Percentiles rank a stretch among this genome's conserved stretches.
Evolutionary conservation across 73 alveolate species (phyloP).

Genomic region (Breviolum minutum): DNA sequence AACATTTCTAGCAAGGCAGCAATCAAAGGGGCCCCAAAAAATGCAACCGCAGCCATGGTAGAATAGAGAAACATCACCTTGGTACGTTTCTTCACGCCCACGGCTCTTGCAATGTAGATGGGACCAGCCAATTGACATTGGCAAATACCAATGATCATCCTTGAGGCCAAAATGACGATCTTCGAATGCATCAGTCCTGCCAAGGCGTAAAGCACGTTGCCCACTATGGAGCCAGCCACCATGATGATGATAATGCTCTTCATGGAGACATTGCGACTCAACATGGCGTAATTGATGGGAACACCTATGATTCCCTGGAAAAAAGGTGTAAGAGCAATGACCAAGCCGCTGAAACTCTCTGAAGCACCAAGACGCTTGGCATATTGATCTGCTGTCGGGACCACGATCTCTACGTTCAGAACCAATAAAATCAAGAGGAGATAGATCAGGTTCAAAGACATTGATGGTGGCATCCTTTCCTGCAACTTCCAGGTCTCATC

Average conservation of each 20-base stretch:
- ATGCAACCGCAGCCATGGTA: not conserved
- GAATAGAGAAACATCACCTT: constrained; percentile 40
- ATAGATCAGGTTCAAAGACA: not conserved
- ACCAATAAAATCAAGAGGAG: not conserved
- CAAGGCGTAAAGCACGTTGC: not conserved
- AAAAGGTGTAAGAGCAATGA: constrained; percentile 45
- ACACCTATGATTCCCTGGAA: constrained; percentile 1
- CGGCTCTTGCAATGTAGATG: constrained; percentile 51
- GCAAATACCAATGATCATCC: constrained; percentile 9
- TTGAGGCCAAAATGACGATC: not conserved
- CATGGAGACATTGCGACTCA: not conserved
- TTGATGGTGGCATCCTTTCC: not conserved
- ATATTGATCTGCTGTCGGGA: no score
- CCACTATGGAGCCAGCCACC: constrained; percentile 27
- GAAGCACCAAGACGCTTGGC: constrained; percentile 3
- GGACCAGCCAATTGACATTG: constrained; percentile 34
- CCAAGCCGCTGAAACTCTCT: constrained; percentile 39
- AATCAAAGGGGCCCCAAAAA: not conserved
- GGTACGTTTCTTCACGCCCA: constrained; percentile 39
- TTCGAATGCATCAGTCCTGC: constrained; percentile 16
- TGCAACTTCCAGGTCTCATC: no score
- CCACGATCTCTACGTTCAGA: no score
- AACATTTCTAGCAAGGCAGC: not conserved
- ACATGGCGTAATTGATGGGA: no score
- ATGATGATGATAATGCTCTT: no score